Conservation (phyloP, 495 filamentous ascomycete genomes). For the Gamarada debralockiae region DNA sequence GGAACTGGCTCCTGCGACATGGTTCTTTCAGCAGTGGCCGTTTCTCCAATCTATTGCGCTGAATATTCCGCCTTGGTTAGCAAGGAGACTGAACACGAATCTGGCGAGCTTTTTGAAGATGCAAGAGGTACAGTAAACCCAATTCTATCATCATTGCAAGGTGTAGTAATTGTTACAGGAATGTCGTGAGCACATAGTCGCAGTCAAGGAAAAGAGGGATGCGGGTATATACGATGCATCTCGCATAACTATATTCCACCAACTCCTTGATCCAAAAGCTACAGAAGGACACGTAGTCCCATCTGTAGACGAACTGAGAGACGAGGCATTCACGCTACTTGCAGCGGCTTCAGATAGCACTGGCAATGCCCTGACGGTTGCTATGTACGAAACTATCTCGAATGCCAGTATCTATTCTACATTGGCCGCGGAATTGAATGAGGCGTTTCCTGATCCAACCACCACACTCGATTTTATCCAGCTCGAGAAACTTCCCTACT, state of each 20-base stretch:
- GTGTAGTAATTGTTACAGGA: background rate
- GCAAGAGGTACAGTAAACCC: no score
- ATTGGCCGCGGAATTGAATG: conserved; percentile 29
- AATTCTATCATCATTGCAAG: conserved; percentile 5
- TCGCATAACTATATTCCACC: conserved; percentile 27
- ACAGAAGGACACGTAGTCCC: conserved; percentile 8
- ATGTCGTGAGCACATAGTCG: background rate
- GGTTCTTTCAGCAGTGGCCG: conserved; percentile 15
- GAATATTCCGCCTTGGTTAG: background rate
- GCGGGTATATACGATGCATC: conserved; percentile 25
- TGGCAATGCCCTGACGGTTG: conserved; percentile 31
- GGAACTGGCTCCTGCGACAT: conserved; percentile 10
- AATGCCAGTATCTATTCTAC: conserved; percentile 25
- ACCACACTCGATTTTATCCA: conserved; percentile 4
- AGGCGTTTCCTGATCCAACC: conserved; percentile 29
- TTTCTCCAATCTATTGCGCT: background rate
- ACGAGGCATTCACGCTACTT: conserved; percentile 32
- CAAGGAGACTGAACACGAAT: background rate
- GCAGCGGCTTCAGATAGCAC: conserved; percentile 36
- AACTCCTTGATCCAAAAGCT: conserved; percentile 22
- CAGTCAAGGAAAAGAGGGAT: conserved; percentile 9
- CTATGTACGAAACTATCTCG: conserved; percentile 30
- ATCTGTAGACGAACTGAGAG: conserved; percentile 21
- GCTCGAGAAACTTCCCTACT: conserved; percentile 30
- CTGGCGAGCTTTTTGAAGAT: conserved; percentile 10